Evolutionary conservation across 2,329 filamentous ascomycete genomes (phyloP), one percentile per base, ranked within the genome.

Genomic region (Coniochaeta sp.): DNA sequence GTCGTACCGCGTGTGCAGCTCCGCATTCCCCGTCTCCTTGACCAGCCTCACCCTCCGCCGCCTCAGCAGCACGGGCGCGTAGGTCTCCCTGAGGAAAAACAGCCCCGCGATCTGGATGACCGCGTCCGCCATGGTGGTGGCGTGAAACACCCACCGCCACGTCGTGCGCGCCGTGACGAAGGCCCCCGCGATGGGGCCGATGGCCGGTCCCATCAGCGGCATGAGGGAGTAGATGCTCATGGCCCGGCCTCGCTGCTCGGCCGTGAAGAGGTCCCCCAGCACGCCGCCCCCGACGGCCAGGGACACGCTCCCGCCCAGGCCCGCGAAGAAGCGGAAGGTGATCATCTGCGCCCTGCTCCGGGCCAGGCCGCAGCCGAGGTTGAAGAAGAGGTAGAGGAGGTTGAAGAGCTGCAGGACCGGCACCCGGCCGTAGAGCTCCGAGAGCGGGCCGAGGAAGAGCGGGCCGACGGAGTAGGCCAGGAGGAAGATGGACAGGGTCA

Each of bases 141-240:
- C 78, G 73, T 82, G 89, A 74, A 91, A 91, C 8, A 85, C 82
- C 89, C 89, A 91, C 43, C 88, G 80, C 89, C 89, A 91, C 1
- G 81, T 85, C 8, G 81, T 84, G 68, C 81, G 77, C 66, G 88
- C 73, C 1, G 85, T 77, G 54, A 89, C 86, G 70, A 86, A 89
- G 0, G 84, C 86, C 19, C 87, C 87, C 1, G 81, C 82, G 59
- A 89, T 83, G 1, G 87, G 87, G 0, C 87, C 87, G 4, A 89
- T 73, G 1, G 86, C 85, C 1, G 87, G 86, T 0, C 86, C 87
- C 0, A 89, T 79, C 0, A 90, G 76, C 0, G 87, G 87, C 1
- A 81, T 82, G 0, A 89, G 76, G 58, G 77, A 82, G 73, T 88
- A 89, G 43, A 89, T 79, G 1, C 80, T 80, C 60, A 89, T 82